Evolutionary conservation across 176 grass and related monocot species (phyloP), one percentile per base, ranked within the genome.

Genomic region (Calamus simplicifolius): DNA sequence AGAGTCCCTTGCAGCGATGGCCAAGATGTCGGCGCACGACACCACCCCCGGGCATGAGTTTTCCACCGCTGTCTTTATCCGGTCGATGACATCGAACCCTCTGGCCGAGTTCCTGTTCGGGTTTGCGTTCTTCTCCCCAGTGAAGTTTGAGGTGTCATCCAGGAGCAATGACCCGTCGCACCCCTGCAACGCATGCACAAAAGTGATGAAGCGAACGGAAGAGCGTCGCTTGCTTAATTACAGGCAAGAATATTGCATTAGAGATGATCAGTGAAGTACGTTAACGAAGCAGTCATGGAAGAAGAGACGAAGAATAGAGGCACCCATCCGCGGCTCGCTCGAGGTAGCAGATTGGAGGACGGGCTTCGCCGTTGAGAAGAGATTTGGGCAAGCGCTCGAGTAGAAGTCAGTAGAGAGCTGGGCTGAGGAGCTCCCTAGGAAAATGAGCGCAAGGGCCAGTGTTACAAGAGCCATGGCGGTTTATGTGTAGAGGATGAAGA

Each of bases 231-330:
- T 43, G 21, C 21, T 23, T 23, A 43, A 8, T 6, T 43, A 13
- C 35, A 43, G 8, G 35, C 8, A 12, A 43, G 12, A n/a, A n/a
- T n/a, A 2, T 43, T 12, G 35, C 7, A 0, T 43, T 23, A 23
- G 21, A 23, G 21, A 43, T 43, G n/a, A 43, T 43, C 1, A 10
- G 8, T 43, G 8, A 43, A 55, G 21, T 81, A 81, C 79, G 54
- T 75, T 81, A 10, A 81, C 79, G 5, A 81, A 81, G 58, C 79
- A 81, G 7, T 95, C 89, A 30, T 95, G 89, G 72, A 95, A 95
- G 73, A 95, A 89, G 75, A 95, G 89, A 12, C 89, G 79, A 7
- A 95, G 14, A 14, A 95, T 72, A 25, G 89, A 95, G 14, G 89
- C 89, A n/a, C 89, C 89, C 66, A 95, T 59, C 54, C 89, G 79